Conservation (phyloP, 2,329 filamentous ascomycete genomes). For the Ophiostoma triangulosporum region DNA sequence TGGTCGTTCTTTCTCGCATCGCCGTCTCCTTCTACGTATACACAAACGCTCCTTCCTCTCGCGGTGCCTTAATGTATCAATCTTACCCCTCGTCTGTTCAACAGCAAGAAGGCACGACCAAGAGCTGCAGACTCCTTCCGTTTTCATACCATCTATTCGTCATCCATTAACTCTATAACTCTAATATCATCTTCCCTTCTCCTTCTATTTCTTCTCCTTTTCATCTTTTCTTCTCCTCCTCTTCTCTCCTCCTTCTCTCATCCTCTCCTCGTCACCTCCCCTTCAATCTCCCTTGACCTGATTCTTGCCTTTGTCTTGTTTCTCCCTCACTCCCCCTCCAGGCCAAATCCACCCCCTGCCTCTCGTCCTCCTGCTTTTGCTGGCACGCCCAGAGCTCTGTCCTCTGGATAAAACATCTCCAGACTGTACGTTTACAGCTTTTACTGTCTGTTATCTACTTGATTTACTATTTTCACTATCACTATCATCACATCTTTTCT, state of each 20-base stretch:
- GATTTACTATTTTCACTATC: not conserved
- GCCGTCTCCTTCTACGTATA: not conserved
- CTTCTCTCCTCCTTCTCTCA: not conserved
- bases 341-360: not conserved
- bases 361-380: not conserved
- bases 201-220: not conserved
- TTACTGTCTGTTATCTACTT: not conserved
- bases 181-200: not conserved
- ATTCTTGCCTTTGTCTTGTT: not conserved
- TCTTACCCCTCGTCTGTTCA: not conserved
- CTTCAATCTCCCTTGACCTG: not conserved
- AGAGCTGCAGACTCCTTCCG: too few species aligned
- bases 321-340: not conserved
- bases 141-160: too few species aligned
- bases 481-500: not conserved
- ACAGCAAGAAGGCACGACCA: too few species aligned
- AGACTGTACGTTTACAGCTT: slow-evolving; percentile 3
- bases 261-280: not conserved
- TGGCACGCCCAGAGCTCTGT: slow-evolving; percentile 4
- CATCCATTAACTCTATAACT: too few species aligned
- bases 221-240: not conserved
- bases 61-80: too few species aligned
- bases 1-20: too few species aligned
- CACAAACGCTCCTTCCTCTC: not conserved
- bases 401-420: not conserved